Percentiles rank a stretch among this genome's conserved stretches.
Evolutionary conservation across 176 grass and related monocot genomes (phyloP).

Genomic region (Eragrostis nindensis): DNA sequence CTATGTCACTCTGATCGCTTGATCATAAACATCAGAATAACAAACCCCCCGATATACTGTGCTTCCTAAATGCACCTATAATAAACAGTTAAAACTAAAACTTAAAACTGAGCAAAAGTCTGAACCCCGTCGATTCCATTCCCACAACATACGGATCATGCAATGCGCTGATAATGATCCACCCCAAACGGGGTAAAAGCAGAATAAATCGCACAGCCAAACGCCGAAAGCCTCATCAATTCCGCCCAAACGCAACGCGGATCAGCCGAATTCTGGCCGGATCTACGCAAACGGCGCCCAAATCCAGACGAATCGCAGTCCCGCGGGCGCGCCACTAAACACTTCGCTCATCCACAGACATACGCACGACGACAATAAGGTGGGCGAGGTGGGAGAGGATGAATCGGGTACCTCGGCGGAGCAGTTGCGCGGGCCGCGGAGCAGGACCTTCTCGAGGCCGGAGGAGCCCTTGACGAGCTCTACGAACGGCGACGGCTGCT

Average conservation of each 20-base stretch:
- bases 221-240: constrained; percentile 7
- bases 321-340: background rate
- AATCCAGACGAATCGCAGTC: constrained; percentile 44
- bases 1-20: background rate
- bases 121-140: constrained; percentile 19
- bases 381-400: background rate
- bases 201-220: background rate
- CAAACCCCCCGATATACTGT: background rate
- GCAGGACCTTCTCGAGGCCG: constrained; percentile 61
- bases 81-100: too few species aligned
- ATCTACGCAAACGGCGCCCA: constrained; percentile 29
- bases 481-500: constrained; percentile 23
- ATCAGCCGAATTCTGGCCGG: constrained; percentile 46
- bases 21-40: background rate
- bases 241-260: constrained; percentile 1
- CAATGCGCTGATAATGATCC: constrained; percentile 33
- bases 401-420: constrained; percentile 53
- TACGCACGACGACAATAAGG: background rate
- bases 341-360: background rate
- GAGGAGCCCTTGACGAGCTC: constrained; percentile 49
- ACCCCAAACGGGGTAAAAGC: background rate
- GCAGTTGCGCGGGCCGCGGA: constrained; percentile 46
- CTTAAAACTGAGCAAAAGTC: background rate
- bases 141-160: constrained; percentile 5
- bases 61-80: background rate